Evolutionary conservation across 495 filamentous ascomycete genomes (phyloP), one percentile per base, ranked within the genome.

Genomic region (Penicillium paxilli): DNA sequence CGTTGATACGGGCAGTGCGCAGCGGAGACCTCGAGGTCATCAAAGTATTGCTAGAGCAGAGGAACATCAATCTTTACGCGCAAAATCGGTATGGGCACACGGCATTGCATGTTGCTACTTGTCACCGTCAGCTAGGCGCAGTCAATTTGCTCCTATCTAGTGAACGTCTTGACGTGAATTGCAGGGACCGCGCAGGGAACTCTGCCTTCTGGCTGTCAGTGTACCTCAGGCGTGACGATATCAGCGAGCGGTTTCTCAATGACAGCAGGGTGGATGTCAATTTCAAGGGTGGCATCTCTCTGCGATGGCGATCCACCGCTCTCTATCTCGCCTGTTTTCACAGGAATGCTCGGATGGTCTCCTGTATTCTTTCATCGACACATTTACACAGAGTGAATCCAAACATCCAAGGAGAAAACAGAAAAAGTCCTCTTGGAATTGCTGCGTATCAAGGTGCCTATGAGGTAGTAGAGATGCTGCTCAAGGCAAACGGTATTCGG

Each of bases 231-330:
- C 44, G 21, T 32, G 44, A 47, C 44, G 26, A 47, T 19, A 21
- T 47, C 26, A 47, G 44, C 44, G 21, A 47, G 44, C 44, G 44
- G 26, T 47, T 47, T 47, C 44, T 47, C 23, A 32, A 47, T 32
- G 44, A 47, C 23, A 26, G 26, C 23, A 47, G 44, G 20, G n/a
- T 47, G 23, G 26, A 47, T 32, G 12, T 47, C 44, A 47, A 47
- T 30, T 47, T 47, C 44, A 42, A 8, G 38, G 38, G 38, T 42
- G 38, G 38, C 38, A 42, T 20, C 38, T 1, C 8, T 42, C 19
- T 20, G 1, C 38, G 10, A 42, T 6, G 21, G 38, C 20, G 22
- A 42, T 22, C 38, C 21, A 42, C 38, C 10, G 38, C 38, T 23
- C 38, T 42, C 38, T 42, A 42, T 5, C 21, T 42, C 9, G 38